Base-by-base conservation (phyloP, 2,329 filamentous ascomycete species). In the Aureobasidium leucospermi region DNA sequence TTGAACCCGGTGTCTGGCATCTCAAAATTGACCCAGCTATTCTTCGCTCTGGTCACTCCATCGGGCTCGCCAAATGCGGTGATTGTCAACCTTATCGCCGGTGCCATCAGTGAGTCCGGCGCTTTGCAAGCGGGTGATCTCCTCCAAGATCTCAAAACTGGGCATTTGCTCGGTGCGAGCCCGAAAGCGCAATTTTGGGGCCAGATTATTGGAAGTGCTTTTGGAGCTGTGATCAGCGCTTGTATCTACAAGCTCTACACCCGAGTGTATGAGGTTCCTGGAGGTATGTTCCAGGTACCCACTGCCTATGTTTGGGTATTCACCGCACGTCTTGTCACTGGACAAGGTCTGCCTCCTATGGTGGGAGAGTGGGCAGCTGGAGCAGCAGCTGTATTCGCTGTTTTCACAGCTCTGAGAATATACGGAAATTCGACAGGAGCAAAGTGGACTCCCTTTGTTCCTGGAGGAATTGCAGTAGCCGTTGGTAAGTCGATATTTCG, bases 231-330 rank as follows among this genome's bases (percentile, higher is more conserved):
- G 10, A 81, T 96, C 6, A 93, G 88, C 61, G 91, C 93, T 0
- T 82, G 88, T 3, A 87, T 97, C 2, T 99, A 99, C 72, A 86
- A 86, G 61, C 78, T 97, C 13, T 99, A 99, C 69, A 93, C 91
- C 2, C 86, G 83, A 36, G 92, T 96, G 1, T 99, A 99, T 69
- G 79, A 85, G 41, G 88, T 99, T 6, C 94, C 94, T 0, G 90
- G 92, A 0, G 86, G 90, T 9, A 78, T 96, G 57, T 97, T 99
- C 71, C 88, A 96, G 69, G 91, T 96, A 1, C 94, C 94, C 0
- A 97, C 94, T 0, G 93, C 86, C 0, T 96, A 93, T 70, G 92
- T 99, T 5, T 99, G 94, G 94, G 89, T 99, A 57, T 96, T 96
- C 72, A 99, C 94, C 0, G 93, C 94, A 1, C 81, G 94, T 15